These are phyloP conservation scores for Wickerhamomyces pijperi DNA, from an alignment of 805 yeast species.

Conservation along the genomic window DNA sequence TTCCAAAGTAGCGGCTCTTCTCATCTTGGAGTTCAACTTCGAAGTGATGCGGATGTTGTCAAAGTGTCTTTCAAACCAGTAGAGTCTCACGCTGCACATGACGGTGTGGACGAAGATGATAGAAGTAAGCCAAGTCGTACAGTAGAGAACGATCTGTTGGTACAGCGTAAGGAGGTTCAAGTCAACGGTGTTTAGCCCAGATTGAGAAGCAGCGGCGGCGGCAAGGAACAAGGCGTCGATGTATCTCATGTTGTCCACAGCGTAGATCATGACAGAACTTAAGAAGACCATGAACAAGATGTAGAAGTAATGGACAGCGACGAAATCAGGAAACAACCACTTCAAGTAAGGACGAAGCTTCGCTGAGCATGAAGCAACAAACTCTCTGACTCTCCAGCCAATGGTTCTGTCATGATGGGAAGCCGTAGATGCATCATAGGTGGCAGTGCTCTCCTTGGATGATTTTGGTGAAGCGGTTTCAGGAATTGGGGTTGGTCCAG, in stretches of 20 bases:
- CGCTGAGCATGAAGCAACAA: slow-evolving; percentile 21
- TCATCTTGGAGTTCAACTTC: slow-evolving; percentile 68
- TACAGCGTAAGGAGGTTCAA: slow-evolving; percentile 51
- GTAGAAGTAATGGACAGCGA: slow-evolving; percentile 65
- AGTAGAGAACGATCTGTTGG: slow-evolving; percentile 73
- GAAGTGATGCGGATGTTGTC: slow-evolving; percentile 72
- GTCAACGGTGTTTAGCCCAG: slow-evolving; percentile 80
- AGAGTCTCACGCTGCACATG: slow-evolving; percentile 65
- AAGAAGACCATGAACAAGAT: slow-evolving; percentile 47
- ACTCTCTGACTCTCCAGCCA: slow-evolving; percentile 29
- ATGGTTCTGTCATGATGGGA: slow-evolving; percentile 21
- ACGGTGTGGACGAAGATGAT: slow-evolving; percentile 83
- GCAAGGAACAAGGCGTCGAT: slow-evolving; percentile 74
- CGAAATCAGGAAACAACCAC: slow-evolving; percentile 30
- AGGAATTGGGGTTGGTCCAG: not conserved
- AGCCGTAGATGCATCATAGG: not conserved
- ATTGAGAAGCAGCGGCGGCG: slow-evolving; percentile 75
- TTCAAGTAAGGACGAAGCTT: slow-evolving; percentile 24
- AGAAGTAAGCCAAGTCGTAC: slow-evolving; percentile 57
- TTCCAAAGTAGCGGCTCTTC: slow-evolving; percentile 59
- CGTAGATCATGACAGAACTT: slow-evolving; percentile 69
- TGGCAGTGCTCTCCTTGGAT: no score
- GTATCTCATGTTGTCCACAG: slow-evolving; percentile 52
- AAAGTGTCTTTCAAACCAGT: slow-evolving; percentile 83
- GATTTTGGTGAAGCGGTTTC: no score